These are phyloP conservation scores for Backusella morwellensis DNA, from an alignment of 192 early-diverging fungal genomes.

Conservation along the genomic window DNA sequence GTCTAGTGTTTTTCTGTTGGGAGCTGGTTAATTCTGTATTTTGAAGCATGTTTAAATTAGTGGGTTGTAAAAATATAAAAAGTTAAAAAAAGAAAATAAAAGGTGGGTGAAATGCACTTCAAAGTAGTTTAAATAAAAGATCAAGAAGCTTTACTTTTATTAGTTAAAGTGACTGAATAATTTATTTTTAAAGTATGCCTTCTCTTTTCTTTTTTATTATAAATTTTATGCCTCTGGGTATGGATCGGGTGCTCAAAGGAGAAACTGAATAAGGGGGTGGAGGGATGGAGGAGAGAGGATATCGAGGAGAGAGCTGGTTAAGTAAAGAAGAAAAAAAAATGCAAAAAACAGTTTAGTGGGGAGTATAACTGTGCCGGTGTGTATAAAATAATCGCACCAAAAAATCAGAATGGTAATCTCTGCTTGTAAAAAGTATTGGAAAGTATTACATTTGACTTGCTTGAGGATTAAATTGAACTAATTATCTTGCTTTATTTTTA, in stretches of 20 bases:
- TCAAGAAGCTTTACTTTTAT: neutral
- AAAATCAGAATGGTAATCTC: neutral
- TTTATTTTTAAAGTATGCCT: neutral
- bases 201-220: neutral
- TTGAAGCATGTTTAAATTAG: neutral
- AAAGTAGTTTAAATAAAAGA: conserved; percentile 7
- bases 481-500: neutral
- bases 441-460: neutral
- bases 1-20: conserved; percentile 6
- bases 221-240: neutral
- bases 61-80: neutral
- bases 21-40: neutral
- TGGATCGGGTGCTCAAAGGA: conserved; percentile 6
- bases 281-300: neutral
- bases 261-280: neutral
- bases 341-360: conserved; percentile 3
- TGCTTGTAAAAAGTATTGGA: neutral
- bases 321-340: neutral
- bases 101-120: neutral
- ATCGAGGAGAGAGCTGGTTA: neutral
- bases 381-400: neutral
- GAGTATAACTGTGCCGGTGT: neutral
- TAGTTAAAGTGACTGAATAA: neutral
- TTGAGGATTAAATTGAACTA: neutral
- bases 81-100: neutral